phyloP scores from a whole-genome alignment of 179 eudicot genomes.

The Drosera spatulata region DNA sequence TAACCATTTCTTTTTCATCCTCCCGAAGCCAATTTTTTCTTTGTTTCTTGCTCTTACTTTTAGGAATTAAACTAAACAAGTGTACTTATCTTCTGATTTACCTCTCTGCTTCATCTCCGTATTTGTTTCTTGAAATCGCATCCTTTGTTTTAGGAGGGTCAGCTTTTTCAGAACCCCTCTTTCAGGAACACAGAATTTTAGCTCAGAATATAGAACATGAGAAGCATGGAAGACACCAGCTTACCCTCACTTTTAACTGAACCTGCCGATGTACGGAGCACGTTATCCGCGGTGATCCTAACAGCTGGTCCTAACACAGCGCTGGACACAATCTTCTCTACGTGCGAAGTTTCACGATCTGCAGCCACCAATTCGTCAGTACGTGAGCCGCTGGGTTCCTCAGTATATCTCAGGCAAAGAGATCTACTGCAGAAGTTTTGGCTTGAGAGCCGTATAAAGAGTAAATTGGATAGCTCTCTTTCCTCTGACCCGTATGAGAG shows the following conservation, averaged over 20 bases:
- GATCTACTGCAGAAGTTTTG: slow-evolving; percentile 54
- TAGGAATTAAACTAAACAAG: too few relatives aligned
- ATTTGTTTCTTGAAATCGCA: too few relatives aligned
- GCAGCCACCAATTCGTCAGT: slow-evolving; percentile 3
- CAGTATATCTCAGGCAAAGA: slow-evolving; percentile 62
- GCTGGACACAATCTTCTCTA: slow-evolving; percentile 59
- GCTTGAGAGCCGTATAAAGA: slow-evolving; percentile 23
- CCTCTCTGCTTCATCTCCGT: too few relatives aligned
- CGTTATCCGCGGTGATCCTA: slow-evolving; percentile 59
- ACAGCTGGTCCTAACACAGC: slow-evolving; percentile 42
- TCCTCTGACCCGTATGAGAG: slow-evolving; percentile 9
- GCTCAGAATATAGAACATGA: neutral
- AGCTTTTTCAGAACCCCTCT: too few relatives aligned
- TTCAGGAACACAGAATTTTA: too few relatives aligned
- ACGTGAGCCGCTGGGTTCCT: slow-evolving; percentile 54
- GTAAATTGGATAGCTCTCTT: slow-evolving; percentile 4
- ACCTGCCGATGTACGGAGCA: slow-evolving; percentile 27
- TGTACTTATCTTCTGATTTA: too few relatives aligned
- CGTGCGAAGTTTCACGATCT: slow-evolving; percentile 25
- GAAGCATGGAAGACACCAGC: slow-evolving; percentile 28
- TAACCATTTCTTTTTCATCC: too few relatives aligned
- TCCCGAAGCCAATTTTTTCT: too few relatives aligned
- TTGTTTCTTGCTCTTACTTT: too few relatives aligned
- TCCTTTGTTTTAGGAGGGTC: too few relatives aligned
- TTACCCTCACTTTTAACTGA: slow-evolving; percentile 7